phyloP scores from a whole-genome alignment of 2,329 filamentous ascomycete species.

The Ilyonectria robusta region DNA sequence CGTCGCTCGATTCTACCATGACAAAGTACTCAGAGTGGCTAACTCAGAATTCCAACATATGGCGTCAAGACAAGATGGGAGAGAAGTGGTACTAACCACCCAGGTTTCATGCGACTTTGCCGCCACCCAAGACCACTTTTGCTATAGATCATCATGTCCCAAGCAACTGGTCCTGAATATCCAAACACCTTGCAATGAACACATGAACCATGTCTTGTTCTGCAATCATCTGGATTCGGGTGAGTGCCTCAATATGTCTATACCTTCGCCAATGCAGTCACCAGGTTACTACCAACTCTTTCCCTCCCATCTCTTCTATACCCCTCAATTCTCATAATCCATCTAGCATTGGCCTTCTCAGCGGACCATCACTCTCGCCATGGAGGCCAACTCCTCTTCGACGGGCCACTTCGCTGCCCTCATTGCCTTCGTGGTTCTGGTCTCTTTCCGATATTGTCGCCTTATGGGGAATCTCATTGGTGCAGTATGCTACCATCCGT shows the following conservation, averaged over 20 bases:
- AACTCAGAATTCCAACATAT: too few relatives aligned
- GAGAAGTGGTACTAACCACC: too few relatives aligned
- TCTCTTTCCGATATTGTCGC: background rate
- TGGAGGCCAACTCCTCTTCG: too few relatives aligned
- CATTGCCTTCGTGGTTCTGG: background rate
- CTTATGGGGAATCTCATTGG: background rate
- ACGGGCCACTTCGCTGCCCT: background rate
- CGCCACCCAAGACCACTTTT: too few relatives aligned
- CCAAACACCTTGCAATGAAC: background rate
- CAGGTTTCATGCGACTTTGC: too few relatives aligned
- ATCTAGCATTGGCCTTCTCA: too few relatives aligned
- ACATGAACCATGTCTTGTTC: background rate
- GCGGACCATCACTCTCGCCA: too few relatives aligned
- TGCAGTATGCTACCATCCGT: background rate
- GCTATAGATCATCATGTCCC: too few relatives aligned
- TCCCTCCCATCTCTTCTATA: background rate
- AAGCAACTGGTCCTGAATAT: background rate
- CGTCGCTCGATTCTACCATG: too few relatives aligned
- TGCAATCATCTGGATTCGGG: background rate
- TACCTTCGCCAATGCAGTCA: background rate
- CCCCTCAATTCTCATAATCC: background rate
- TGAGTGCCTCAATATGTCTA: background rate
- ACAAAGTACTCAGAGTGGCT: too few relatives aligned
- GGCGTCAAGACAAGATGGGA: too few relatives aligned
- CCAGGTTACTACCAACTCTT: background rate